A percentile compares a stretch with the other conserved stretches of the same genome.
These are phyloP conservation scores for Myrica gale DNA, from an alignment of 306 rosid genomes.

Conservation along the genomic window DNA sequence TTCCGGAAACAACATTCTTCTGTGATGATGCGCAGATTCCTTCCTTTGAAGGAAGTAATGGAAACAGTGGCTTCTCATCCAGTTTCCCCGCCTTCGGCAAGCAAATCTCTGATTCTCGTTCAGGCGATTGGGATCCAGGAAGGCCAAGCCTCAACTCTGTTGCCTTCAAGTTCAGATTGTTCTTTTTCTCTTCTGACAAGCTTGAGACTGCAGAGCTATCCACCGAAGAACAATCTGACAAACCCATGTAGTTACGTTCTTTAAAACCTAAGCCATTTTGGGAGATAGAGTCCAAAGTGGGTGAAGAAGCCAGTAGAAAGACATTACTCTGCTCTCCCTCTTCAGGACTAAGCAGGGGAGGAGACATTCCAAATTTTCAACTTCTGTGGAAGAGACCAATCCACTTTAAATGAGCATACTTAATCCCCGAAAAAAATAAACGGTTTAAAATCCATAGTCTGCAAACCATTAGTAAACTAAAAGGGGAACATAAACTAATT, in stretches of 20 bases:
- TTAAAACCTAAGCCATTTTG: conserved; percentile 63
- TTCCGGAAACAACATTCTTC: conserved; percentile 69
- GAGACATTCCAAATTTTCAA: conserved; percentile 57
- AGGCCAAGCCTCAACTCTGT: conserved; percentile 91
- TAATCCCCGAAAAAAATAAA: conserved; percentile 13
- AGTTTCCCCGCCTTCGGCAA: conserved; percentile 44
- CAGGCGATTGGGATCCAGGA: conserved; percentile 92
- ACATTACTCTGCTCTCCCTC: conserved; percentile 64
- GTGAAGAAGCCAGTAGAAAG: conserved; percentile 47
- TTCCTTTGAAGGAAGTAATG: conserved; percentile 78
- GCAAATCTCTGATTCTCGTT: conserved; percentile 49
- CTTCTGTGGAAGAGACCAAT: conserved; percentile 23
- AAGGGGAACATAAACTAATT: not conserved
- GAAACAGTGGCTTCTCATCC: conserved; percentile 82
- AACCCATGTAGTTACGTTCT: conserved; percentile 79
- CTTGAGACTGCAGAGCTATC: conserved; percentile 69
- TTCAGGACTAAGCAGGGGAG: conserved; percentile 59
- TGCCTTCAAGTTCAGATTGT: conserved; percentile 71
- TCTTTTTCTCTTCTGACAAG: conserved; percentile 61
- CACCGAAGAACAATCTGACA: conserved; percentile 91
- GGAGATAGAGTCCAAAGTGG: conserved; percentile 51
- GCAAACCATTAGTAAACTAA: not conserved
- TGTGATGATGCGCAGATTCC: conserved; percentile 52
- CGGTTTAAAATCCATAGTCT: conserved; percentile 9
- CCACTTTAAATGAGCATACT: not conserved